Evolutionary conservation across 805 yeast species (phyloP).

Genomic region (Metschnikowia hibisci): DNA sequence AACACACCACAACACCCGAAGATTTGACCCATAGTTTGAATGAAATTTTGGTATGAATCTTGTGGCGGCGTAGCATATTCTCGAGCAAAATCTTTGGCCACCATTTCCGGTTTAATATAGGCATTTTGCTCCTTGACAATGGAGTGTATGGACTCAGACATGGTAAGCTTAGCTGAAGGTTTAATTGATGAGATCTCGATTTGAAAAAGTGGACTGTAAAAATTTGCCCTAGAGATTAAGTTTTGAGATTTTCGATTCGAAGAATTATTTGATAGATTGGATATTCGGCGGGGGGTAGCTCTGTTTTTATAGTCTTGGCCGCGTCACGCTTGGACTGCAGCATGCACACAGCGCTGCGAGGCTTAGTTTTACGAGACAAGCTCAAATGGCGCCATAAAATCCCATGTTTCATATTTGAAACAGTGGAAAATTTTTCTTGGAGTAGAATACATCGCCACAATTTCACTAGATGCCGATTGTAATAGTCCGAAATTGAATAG

Average conservation of each 20-base stretch:
- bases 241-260: too few relatives aligned
- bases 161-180: neutral
- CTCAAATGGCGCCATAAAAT: too few relatives aligned
- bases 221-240: too few relatives aligned
- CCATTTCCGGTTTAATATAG: constrained; percentile 37
- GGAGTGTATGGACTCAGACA: constrained; percentile 5
- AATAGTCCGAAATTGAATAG: too few relatives aligned
- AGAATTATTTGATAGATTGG: too few relatives aligned
- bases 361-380: neutral
- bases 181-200: neutral
- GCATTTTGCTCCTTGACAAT: constrained; percentile 12
- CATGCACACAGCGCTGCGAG: neutral
- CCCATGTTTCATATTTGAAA: too few relatives aligned
- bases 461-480: too few relatives aligned
- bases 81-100: constrained; percentile 38
- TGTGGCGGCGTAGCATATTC: constrained; percentile 37
- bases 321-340: neutral
- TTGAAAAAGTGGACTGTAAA: neutral
- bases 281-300: too few relatives aligned
- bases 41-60: constrained; percentile 40
- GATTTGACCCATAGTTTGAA: constrained; percentile 39
- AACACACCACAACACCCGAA: constrained; percentile 53
- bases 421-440: too few relatives aligned
- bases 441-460: too few relatives aligned
- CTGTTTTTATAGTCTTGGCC: too few relatives aligned